phyloP scores from a whole-genome alignment of 1,284 basidiomycete species.

The Cystobasidiaceae sp. region DNA sequence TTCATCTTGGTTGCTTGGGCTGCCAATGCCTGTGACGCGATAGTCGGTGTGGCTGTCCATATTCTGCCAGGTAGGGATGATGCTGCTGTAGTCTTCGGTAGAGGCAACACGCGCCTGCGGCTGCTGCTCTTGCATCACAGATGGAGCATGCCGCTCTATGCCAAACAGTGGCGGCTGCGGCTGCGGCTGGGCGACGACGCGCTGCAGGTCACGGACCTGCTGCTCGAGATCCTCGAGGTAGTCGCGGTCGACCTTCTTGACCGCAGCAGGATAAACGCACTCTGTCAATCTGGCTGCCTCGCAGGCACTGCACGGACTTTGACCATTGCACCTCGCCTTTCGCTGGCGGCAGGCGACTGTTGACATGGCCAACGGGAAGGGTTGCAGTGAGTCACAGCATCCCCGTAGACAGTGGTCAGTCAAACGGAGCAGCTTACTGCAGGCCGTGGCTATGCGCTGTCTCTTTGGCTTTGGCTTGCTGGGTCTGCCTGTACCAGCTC shows the following conservation, averaged over 20 bases:
- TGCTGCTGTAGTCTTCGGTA: too few relatives aligned
- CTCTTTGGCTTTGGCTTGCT: too few relatives aligned
- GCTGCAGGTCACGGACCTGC: neutral
- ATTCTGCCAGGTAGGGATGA: too few relatives aligned
- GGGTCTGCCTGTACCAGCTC: too few relatives aligned
- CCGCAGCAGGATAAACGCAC: constrained; percentile 1
- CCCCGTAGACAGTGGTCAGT: neutral
- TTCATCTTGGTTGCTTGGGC: neutral
- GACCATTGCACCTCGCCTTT: constrained; percentile 10
- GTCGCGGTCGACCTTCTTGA: constrained; percentile 7
- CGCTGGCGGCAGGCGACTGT: constrained; percentile 11
- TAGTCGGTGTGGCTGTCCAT: neutral
- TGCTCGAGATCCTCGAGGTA: constrained; percentile 9
- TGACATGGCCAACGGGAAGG: neutral
- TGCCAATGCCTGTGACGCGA: neutral
- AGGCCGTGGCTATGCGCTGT: constrained; percentile 6
- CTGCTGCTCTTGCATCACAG: neutral
- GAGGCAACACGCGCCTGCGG: neutral
- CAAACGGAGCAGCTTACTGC: neutral
- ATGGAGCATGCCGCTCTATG: too few relatives aligned
- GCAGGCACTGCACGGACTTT: constrained; percentile 1
- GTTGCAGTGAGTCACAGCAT: neutral
- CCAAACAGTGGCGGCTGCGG: neutral
- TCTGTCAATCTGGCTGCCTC: neutral
- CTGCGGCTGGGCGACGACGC: neutral